Percentiles rank a stretch among this genome's conserved stretches.
Conservation (phyloP, 75 land plant species). For the Ceratopteris richardii region DNA sequence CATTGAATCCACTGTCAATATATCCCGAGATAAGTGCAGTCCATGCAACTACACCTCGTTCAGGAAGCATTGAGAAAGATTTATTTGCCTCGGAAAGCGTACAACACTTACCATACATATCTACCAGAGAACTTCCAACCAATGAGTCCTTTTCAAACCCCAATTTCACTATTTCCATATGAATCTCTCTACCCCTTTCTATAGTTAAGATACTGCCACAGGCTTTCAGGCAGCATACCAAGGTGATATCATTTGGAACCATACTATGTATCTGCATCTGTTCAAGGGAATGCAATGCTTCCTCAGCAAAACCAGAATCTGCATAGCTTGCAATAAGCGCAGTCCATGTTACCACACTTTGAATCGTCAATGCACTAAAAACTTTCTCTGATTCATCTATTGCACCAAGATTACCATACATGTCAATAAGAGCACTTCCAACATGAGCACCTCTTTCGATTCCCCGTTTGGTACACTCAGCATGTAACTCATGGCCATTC, state of each 20-base stretch:
- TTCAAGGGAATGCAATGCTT: constrained; percentile 1
- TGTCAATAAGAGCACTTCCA: constrained; percentile 3
- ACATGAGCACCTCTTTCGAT: not conserved
- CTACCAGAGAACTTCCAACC: constrained; percentile 3
- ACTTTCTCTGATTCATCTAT: constrained; percentile 5
- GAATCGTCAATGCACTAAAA: not conserved
- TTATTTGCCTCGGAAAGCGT: too few species aligned
- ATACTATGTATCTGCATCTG: constrained; percentile 1
- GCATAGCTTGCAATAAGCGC: constrained; percentile 10
- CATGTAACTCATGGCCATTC: constrained; percentile 3
- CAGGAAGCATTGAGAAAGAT: too few species aligned
- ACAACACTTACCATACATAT: too few species aligned
- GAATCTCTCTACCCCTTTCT: constrained; percentile 5
- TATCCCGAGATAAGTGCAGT: not conserved
- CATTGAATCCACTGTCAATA: too few species aligned
- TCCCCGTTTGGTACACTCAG: constrained; percentile 1
- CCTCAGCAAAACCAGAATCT: constrained; percentile 1
- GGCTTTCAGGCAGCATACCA: not conserved
- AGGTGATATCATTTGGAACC: constrained; percentile 1
- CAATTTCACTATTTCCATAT: not conserved
- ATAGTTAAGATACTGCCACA: constrained; percentile 1
- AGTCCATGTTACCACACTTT: constrained; percentile 5
- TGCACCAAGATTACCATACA: constrained; percentile 13
- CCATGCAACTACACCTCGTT: not conserved
- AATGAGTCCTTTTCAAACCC: not conserved